Percentiles rank a stretch among this genome's conserved stretches.
These are phyloP conservation scores for Amphicarpaea edgeworthii DNA, from an alignment of 306 rosid species.

Conservation along the genomic window DNA sequence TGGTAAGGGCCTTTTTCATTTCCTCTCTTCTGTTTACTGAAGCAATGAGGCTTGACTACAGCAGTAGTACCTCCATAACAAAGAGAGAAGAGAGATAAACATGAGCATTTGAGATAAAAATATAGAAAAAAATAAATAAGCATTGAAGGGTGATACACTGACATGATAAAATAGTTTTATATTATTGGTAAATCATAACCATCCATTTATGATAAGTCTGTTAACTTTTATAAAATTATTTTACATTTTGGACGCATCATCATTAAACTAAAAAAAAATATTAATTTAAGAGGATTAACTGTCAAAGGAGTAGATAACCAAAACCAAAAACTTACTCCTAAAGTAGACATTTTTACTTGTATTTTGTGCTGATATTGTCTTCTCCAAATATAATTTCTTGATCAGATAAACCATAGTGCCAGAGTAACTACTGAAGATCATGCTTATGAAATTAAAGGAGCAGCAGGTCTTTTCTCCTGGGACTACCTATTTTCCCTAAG, in stretches of 20 bases:
- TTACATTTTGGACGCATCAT: too few relatives aligned
- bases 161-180: too few relatives aligned
- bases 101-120: slow-evolving; percentile 1
- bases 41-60: neutral
- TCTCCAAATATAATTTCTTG: slow-evolving; percentile 33
- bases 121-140: too few relatives aligned
- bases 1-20: slow-evolving; percentile 64
- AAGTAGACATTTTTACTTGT: slow-evolving; percentile 15
- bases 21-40: slow-evolving; percentile 25
- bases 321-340: neutral
- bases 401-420: slow-evolving; percentile 87
- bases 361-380: slow-evolving; percentile 29
- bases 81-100: slow-evolving; percentile 16
- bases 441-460: slow-evolving; percentile 84
- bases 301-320: neutral
- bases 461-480: slow-evolving; percentile 96
- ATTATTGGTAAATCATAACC: too few relatives aligned
- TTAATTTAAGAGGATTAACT: neutral
- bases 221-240: too few relatives aligned
- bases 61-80: slow-evolving; percentile 15
- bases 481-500: slow-evolving; percentile 79
- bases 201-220: too few relatives aligned
- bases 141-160: too few relatives aligned
- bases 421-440: slow-evolving; percentile 80
- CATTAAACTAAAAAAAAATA: too few relatives aligned